Conservation (phyloP, 83 land plant genomes). For the Larix sibirica region DNA sequence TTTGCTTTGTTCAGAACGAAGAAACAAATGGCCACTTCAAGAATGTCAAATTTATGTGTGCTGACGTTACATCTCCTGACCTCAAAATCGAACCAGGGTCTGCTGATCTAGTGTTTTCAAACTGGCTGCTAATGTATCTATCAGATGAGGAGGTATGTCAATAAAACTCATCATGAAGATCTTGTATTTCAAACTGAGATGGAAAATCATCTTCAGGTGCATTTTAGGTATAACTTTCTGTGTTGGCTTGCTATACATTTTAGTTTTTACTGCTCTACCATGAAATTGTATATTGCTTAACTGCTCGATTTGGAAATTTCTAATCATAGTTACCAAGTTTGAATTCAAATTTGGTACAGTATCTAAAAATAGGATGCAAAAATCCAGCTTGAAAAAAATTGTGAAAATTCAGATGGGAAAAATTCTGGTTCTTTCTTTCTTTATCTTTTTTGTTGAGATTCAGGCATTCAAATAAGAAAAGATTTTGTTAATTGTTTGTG, state of each 20-base stretch:
- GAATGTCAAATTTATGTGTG: constrained; percentile 89
- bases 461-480: too few relatives aligned
- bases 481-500: too few relatives aligned
- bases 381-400: too few relatives aligned
- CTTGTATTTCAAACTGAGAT: neutral
- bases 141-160: constrained; percentile 85
- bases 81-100: constrained; percentile 63
- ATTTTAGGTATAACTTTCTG: neutral
- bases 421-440: too few relatives aligned
- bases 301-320: neutral
- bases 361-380: too few relatives aligned
- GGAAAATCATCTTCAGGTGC: neutral
- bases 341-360: too few relatives aligned
- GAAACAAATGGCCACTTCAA: constrained; percentile 68
- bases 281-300: neutral
- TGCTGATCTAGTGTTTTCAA: constrained; percentile 89
- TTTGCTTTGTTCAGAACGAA: constrained; percentile 69
- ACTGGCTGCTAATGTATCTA: constrained; percentile 98
- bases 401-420: too few relatives aligned
- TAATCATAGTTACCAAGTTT: too few relatives aligned
- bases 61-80: constrained; percentile 92
- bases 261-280: neutral
- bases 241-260: neutral
- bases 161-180: neutral
- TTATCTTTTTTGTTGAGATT: too few relatives aligned